Evolutionary conservation across 495 filamentous ascomycete species (phyloP).

Genomic region (Podospora fimiseda): DNA sequence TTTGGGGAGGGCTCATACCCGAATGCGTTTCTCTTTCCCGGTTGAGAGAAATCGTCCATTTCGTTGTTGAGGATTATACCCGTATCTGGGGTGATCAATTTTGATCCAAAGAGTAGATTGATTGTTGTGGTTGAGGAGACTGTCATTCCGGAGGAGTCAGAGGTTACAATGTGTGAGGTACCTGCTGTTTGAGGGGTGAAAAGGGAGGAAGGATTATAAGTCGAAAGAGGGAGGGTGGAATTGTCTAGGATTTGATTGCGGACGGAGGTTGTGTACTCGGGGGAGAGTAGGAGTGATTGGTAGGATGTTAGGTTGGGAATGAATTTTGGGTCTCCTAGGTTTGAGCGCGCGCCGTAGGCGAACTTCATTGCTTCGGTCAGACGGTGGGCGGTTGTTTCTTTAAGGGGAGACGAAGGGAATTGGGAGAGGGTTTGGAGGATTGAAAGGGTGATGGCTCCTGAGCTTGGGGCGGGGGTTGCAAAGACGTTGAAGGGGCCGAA

Average conservation of each 20-base stretch:
- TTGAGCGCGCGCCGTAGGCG: slow-evolving; percentile 63
- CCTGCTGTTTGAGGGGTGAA: slow-evolving; percentile 49
- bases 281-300: slow-evolving; percentile 53
- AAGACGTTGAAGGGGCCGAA: slow-evolving; percentile 67
- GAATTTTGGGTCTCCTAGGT: slow-evolving; percentile 75
- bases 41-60: slow-evolving; percentile 91
- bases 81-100: slow-evolving; percentile 72
- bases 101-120: slow-evolving; percentile 76
- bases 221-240: slow-evolving; percentile 57
- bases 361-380: slow-evolving; percentile 84
- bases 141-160: slow-evolving; percentile 62
- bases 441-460: slow-evolving; percentile 64
- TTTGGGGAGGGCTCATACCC: slow-evolving; percentile 71
- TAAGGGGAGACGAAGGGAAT: slow-evolving; percentile 44
- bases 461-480: slow-evolving; percentile 63
- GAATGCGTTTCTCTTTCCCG: slow-evolving; percentile 66
- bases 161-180: slow-evolving; percentile 68
- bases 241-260: slow-evolving; percentile 63
- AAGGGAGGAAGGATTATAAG: slow-evolving; percentile 55
- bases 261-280: slow-evolving; percentile 49
- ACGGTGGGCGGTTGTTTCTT: slow-evolving; percentile 60
- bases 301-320: slow-evolving; percentile 48
- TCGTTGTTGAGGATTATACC: slow-evolving; percentile 78
- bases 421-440: slow-evolving; percentile 74
- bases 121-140: slow-evolving; percentile 74